A percentile compares a stretch with the other conserved stretches of the same genome.
These are phyloP conservation scores for Phylloporus arenicola DNA, from an alignment of 768 basidiomycete genomes.

Conservation along the genomic window DNA sequence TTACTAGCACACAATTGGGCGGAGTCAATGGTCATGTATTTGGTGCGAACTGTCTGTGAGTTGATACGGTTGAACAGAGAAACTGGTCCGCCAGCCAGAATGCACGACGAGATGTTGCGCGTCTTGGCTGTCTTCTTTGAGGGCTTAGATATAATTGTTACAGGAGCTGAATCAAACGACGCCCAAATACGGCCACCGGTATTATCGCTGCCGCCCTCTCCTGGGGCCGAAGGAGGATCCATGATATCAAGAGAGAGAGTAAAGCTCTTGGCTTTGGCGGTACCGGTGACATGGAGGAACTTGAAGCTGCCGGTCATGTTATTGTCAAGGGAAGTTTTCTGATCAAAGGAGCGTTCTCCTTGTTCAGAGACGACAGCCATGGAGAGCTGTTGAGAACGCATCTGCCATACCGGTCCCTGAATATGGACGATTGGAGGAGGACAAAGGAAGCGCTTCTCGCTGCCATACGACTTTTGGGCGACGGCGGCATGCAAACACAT, in stretches of 20 bases:
- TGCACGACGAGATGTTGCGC: conserved; percentile 85
- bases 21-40: conserved; percentile 93
- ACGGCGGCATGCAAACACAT: conserved; percentile 88
- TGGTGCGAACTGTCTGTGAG: conserved; percentile 93
- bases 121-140: conserved; percentile 97
- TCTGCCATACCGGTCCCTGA: conserved; percentile 81
- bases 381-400: conserved; percentile 72
- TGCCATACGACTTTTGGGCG: conserved; percentile 94
- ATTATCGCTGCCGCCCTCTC: conserved; percentile 32
- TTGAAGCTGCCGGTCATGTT: conserved; percentile 88
- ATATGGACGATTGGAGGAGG: conserved; percentile 92
- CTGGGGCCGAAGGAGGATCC: conserved; percentile 56
- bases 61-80: conserved; percentile 96
- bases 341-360: conserved; percentile 79
- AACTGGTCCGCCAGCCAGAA: conserved; percentile 83
- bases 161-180: conserved; percentile 85
- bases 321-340: conserved; percentile 77
- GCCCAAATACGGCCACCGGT: conserved; percentile 75
- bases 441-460: conserved; percentile 91
- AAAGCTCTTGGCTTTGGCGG: conserved; percentile 87
- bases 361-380: conserved; percentile 84
- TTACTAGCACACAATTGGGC: conserved; percentile 84
- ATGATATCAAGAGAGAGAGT: conserved; percentile 80
- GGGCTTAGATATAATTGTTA: conserved; percentile 94
- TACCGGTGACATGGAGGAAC: conserved; percentile 83